Base-by-base conservation (phyloP, 1,139 yeast species). In the Magnusiomyces fungicola region DNA sequence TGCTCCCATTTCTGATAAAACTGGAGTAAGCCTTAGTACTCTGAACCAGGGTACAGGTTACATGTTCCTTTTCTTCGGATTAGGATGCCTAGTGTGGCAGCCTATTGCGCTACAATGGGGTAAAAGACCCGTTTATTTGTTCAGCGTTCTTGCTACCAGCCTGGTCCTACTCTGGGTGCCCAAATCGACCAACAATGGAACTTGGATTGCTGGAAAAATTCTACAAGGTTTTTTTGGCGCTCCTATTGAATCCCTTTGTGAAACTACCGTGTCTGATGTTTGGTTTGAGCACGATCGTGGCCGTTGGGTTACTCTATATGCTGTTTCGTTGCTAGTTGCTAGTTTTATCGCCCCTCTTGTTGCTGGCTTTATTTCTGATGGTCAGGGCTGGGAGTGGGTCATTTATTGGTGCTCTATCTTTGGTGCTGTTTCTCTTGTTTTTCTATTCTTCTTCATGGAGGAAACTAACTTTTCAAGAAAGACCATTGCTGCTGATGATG, bases 201-300 rank as follows among this genome's bases (percentile, higher is more conserved):
- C 54, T 29, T 72, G 75, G 74, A 65, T 70, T 48, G 72, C 70
- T 18, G 63, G 69, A 32, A 69, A 70, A 52, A 63, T 72, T 49
- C 55, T 75, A n/a, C 70, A 69, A 43, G 82, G 82, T 1, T 63
- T 76, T 33, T 69, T 74, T 42, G 75, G 72, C 36, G 74, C 81
- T 19, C 79, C 82, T 7, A 73, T 78, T 54, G 83, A 79, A 56
- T 73, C 81, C 0, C 62, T 78, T 38, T 76, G 78, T 33, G 81
- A 78, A 59, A 71, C 78, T 25, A 60, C 62, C 34, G 56, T 63
- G 23, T 56, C 66, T 2, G 68, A 64, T 46, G 36, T 55, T 29
- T 85, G 78, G 60, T 85, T 78, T 67, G 85, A 81, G 58, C 94
- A 85, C 64, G 90, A 85, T 61, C 69, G 86, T 47, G 90, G 94